Evolutionary conservation across 2,329 filamentous ascomycete genomes (phyloP).

Genomic region (Aureobasidium uvarum): DNA sequence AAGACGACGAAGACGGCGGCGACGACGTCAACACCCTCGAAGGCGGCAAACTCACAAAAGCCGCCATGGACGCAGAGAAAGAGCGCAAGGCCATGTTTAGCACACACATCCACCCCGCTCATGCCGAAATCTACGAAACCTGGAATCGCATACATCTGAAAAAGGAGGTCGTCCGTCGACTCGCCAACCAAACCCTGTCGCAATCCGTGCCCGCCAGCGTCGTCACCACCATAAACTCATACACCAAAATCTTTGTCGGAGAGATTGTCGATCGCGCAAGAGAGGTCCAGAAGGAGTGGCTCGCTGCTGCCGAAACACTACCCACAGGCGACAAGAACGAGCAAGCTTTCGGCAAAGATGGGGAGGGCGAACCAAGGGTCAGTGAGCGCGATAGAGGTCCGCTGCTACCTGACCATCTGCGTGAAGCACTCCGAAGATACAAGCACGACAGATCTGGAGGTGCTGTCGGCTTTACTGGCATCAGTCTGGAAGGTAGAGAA

Average conservation of each 20-base stretch:
- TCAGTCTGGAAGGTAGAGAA: constrained; percentile 51
- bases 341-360: constrained; percentile 40
- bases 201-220: constrained; percentile 73
- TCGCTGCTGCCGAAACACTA: constrained; percentile 56
- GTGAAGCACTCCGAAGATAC: constrained; percentile 70
- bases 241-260: constrained; percentile 73
- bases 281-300: constrained; percentile 69
- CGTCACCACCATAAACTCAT: constrained; percentile 71
- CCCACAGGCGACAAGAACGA: constrained; percentile 46
- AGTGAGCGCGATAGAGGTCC: constrained; percentile 52
- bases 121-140: constrained; percentile 67
- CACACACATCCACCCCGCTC: constrained; percentile 62
- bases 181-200: constrained; percentile 77
- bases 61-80: constrained; percentile 64
- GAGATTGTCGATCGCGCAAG: constrained; percentile 72
- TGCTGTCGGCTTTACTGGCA: constrained; percentile 52
- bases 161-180: constrained; percentile 67
- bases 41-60: constrained; percentile 53
- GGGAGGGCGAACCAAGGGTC: constrained; percentile 29
- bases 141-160: constrained; percentile 68
- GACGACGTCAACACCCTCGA: constrained; percentile 59
- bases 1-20: constrained; percentile 55
- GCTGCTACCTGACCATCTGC: constrained; percentile 69
- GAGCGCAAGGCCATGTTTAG: constrained; percentile 62
- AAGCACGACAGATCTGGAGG: constrained; percentile 62